These are phyloP conservation scores for Arthroderma sp. DNA, from an alignment of 2,329 filamentous ascomycete genomes.

Conservation along the genomic window DNA sequence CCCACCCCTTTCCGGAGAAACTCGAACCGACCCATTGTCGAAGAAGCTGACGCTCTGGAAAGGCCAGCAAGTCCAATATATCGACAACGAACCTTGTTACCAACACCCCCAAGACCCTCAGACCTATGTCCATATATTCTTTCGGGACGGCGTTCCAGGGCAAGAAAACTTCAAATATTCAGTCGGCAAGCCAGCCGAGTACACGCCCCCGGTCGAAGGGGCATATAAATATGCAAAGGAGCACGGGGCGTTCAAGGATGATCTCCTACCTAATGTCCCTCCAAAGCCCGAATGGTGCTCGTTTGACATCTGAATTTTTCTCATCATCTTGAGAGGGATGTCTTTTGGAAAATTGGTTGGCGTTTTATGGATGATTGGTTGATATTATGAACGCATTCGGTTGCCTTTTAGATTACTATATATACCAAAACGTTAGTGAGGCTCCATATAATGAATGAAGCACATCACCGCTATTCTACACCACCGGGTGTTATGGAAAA, in stretches of 20 bases:
- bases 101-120: constrained; percentile 41
- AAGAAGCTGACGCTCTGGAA: constrained; percentile 46
- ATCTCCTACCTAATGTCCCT: constrained; percentile 61
- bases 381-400: too few species aligned
- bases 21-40: constrained; percentile 21
- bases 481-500: too few species aligned
- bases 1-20: constrained; percentile 23
- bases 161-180: constrained; percentile 30
- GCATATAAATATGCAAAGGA: constrained; percentile 53
- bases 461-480: too few species aligned
- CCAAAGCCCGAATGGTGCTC: constrained; percentile 62
- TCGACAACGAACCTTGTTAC: constrained; percentile 37
- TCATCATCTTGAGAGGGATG: neutral
- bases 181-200: constrained; percentile 41
- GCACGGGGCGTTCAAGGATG: constrained; percentile 55
- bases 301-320: constrained; percentile 51
- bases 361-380: too few species aligned
- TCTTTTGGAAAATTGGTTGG: neutral
- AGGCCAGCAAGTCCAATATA: constrained; percentile 49
- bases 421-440: too few species aligned
- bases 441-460: too few species aligned
- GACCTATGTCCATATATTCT: constrained; percentile 54
- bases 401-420: too few species aligned
- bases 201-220: constrained; percentile 41
- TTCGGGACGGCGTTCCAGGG: constrained; percentile 54